Evolutionary conservation across 1,284 basidiomycete species (phyloP), one percentile per base, ranked within the genome.

Genomic region (Thelephora terrestris): DNA sequence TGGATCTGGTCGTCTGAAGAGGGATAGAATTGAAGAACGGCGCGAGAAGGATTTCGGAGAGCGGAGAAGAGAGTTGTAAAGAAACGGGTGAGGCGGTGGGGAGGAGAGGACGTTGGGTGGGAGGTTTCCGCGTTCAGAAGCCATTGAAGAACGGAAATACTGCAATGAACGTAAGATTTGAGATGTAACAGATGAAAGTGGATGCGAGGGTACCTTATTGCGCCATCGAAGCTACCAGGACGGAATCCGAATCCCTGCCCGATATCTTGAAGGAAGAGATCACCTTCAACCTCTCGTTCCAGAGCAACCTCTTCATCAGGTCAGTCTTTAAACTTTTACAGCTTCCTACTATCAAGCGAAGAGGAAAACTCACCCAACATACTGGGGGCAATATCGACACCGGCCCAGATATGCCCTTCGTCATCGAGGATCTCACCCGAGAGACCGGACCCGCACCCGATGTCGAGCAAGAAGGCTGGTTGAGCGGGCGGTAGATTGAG

Each of bases 81-180:
- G 73, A 99, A 99, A 34, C 89, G 81, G 23, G 79, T 79, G 29
- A 99, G 77, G 39, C 96, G 88, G 58, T 92, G 87, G 0, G 93
- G 88, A 0, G 96, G 96, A 2, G 93, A 95, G 50, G 86, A 88
- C 18, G 85, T 87, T 32, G 92, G 89, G 53, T 91, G 82, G 3
- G 89, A 85, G 24, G 91, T 87, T 65, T 99, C 96, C 36, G 96
- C 95, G 64, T 99, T 99, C 52, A 98, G 78, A 0, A 99, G 76
- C 96, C 96, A 99, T 70, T 99, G 96, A 2, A 99, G 75, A 21
- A 98, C 96, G 18, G 96, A 99, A 61, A 99, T 91, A 61, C 93
- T 96, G 57, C 14, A 46, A 7, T 20, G 34, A 34, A 24, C 32
- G 37, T 25, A 16, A 42, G 12, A 2, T 10, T 20, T 12, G 39